Conservation (phyloP, 495 filamentous ascomycete species). For the Evernia prunastri region DNA sequence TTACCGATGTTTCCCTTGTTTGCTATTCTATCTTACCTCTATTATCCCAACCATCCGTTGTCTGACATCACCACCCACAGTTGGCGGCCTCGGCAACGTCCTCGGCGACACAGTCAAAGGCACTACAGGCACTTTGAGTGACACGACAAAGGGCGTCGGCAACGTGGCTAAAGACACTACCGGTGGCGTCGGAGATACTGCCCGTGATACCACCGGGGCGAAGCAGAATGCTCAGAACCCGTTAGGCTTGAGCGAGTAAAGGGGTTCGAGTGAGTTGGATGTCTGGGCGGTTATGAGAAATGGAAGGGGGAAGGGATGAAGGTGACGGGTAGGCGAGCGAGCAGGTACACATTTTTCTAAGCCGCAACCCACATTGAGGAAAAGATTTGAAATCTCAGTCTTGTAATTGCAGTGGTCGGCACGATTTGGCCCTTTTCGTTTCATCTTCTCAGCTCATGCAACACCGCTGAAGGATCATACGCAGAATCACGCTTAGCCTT, state of each 20-base stretch:
- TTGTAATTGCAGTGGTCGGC: too few species aligned
- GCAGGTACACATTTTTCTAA: background rate
- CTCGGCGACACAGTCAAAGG: conserved; percentile 13
- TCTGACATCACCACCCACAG: background rate
- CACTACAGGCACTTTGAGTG: background rate
- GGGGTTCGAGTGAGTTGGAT: background rate
- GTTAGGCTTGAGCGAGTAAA: conserved; percentile 15
- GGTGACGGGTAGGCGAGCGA: background rate
- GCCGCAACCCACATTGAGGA: too few species aligned
- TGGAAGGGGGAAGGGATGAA: background rate
- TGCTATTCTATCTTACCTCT: background rate
- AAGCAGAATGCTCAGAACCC: conserved; percentile 18
- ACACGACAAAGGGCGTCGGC: conserved; percentile 6
- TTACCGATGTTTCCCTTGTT: background rate
- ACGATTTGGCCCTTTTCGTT: too few species aligned
- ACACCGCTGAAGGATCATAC: too few species aligned
- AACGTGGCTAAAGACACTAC: conserved; percentile 9
- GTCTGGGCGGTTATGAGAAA: too few species aligned
- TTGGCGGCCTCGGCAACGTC: conserved; percentile 16
- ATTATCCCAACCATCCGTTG: background rate
- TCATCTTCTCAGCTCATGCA: too few species aligned
- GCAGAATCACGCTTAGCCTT: too few species aligned
- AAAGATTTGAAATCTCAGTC: too few species aligned
- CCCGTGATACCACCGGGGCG: conserved; percentile 4
- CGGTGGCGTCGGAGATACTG: conserved; percentile 7